Evolutionary conservation across 306 rosid species (phyloP).

Genomic region (Corylus heterophylla): DNA sequence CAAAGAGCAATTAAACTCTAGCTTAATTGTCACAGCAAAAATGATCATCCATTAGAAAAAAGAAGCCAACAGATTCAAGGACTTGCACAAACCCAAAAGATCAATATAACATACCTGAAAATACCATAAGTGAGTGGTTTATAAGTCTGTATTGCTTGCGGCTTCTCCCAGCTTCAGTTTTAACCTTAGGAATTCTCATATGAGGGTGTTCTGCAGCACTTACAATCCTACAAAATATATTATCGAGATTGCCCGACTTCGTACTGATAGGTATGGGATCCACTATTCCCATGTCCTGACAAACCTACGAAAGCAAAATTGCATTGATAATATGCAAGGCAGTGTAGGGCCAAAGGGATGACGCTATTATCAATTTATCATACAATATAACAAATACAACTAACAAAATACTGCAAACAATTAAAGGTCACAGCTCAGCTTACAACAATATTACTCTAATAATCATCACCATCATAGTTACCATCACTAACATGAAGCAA

Average conservation of each 20-base stretch:
- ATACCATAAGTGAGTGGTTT: slow-evolving; percentile 71
- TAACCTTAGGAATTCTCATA: slow-evolving; percentile 79
- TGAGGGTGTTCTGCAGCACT: slow-evolving; percentile 95
- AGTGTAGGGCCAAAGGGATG: slow-evolving; percentile 1
- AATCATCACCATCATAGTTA: background rate
- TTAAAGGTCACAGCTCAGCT: too few relatives aligned
- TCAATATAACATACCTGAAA: slow-evolving; percentile 59
- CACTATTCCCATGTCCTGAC: slow-evolving; percentile 98
- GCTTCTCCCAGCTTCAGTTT: slow-evolving; percentile 93
- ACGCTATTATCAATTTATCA: background rate
- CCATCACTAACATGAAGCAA: background rate
- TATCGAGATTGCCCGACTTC: slow-evolving; percentile 74
- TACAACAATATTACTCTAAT: background rate
- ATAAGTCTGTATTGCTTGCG: slow-evolving; percentile 75
- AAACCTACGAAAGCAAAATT: slow-evolving; percentile 54
- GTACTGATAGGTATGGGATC: slow-evolving; percentile 89
- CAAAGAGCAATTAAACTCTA: background rate
- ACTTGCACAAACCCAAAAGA: background rate
- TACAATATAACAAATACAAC: too few relatives aligned
- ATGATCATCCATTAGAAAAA: background rate
- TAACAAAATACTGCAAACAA: too few relatives aligned
- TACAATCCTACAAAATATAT: slow-evolving; percentile 63
- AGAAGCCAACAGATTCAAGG: background rate
- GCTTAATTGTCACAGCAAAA: background rate
- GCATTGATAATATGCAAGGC: slow-evolving; percentile 12